Conservation (phyloP, 768 basidiomycete species). For the Coprinopsis marcescibilis region DNA sequence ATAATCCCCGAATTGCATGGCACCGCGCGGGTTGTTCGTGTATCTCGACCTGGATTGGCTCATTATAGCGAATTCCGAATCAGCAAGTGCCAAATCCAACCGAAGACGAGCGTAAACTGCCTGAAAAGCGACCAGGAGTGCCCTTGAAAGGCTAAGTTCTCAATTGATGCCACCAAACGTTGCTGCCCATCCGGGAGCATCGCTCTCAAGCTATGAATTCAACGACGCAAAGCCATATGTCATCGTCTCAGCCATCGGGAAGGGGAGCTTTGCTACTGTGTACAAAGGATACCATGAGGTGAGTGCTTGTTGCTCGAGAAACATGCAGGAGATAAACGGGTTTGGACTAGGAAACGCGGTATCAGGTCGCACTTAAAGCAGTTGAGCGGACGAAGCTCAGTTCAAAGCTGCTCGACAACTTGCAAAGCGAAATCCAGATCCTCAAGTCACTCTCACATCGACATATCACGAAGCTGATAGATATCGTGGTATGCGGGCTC, state of each 20-base stretch:
- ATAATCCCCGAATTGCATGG: too few relatives aligned
- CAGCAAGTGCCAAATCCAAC: background rate
- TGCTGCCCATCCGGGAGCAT: background rate
- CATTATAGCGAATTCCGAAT: background rate
- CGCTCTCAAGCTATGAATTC: conserved; percentile 33
- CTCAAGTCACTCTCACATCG: conserved; percentile 89
- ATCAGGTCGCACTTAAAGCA: conserved; percentile 89
- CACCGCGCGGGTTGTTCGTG: too few relatives aligned
- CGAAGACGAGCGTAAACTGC: background rate
- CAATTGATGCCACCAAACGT: conserved; percentile 7
- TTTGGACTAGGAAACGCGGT: conserved; percentile 57
- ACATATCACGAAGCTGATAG: conserved; percentile 88
- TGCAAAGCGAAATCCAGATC: conserved; percentile 97
- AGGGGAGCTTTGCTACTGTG: conserved; percentile 94
- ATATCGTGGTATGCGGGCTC: conserved; percentile 68
- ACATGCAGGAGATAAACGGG: background rate
- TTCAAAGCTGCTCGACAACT: conserved; percentile 90
- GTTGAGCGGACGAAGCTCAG: conserved; percentile 85
- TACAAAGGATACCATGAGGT: conserved; percentile 92
- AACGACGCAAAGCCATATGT: conserved; percentile 72
- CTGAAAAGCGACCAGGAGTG: background rate
- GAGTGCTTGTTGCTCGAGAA: conserved; percentile 20
- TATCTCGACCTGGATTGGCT: background rate
- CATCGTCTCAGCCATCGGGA: conserved; percentile 71
- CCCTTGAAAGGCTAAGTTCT: too few relatives aligned